Percentiles rank a stretch among this genome's conserved stretches.
phyloP scores from a whole-genome alignment of 371 early-diverging fungal genomes.

The Lichtheimia ramosa region DNA sequence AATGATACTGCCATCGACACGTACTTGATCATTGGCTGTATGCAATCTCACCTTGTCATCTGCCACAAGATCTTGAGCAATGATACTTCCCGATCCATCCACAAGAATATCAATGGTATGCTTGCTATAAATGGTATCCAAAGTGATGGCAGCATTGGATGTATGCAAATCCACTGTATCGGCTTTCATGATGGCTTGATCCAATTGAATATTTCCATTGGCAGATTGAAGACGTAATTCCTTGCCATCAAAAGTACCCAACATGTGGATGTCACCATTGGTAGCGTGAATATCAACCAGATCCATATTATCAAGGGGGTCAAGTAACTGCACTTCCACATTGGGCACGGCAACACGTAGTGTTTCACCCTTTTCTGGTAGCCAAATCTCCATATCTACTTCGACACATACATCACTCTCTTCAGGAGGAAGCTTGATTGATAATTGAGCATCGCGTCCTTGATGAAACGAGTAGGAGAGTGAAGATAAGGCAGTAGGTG shows the following conservation, averaged over 20 bases:
- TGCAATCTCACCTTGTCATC: slow-evolving; percentile 9
- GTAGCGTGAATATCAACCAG: neutral
- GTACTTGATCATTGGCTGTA: slow-evolving; percentile 17
- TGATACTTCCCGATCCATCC: slow-evolving; percentile 4
- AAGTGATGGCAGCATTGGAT: slow-evolving; percentile 12
- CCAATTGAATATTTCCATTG: slow-evolving; percentile 15
- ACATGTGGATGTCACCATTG: slow-evolving; percentile 7
- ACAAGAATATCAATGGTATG: slow-evolving; percentile 7
- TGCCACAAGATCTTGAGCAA: slow-evolving; percentile 4
- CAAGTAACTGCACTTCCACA: slow-evolving; percentile 8
- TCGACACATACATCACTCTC: neutral
- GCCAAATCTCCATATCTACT: slow-evolving; percentile 20
- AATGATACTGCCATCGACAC: neutral
- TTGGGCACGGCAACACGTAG: slow-evolving; percentile 9
- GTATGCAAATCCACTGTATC: slow-evolving; percentile 12
- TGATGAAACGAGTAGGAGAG: slow-evolving; percentile 10
- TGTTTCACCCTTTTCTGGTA: slow-evolving; percentile 13
- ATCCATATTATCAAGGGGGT: slow-evolving; percentile 8
- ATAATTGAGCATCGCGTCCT: slow-evolving; percentile 10
- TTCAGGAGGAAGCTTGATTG: slow-evolving; percentile 5
- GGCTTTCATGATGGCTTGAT: slow-evolving; percentile 1
- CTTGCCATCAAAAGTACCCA: slow-evolving; percentile 4
- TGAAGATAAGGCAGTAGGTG: neutral
- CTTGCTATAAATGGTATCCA: slow-evolving; percentile 1
- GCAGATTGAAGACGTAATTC: slow-evolving; percentile 4